These are phyloP conservation scores for Penicillium chermesinum DNA, from an alignment of 495 filamentous ascomycete species.

Conservation along the genomic window DNA sequence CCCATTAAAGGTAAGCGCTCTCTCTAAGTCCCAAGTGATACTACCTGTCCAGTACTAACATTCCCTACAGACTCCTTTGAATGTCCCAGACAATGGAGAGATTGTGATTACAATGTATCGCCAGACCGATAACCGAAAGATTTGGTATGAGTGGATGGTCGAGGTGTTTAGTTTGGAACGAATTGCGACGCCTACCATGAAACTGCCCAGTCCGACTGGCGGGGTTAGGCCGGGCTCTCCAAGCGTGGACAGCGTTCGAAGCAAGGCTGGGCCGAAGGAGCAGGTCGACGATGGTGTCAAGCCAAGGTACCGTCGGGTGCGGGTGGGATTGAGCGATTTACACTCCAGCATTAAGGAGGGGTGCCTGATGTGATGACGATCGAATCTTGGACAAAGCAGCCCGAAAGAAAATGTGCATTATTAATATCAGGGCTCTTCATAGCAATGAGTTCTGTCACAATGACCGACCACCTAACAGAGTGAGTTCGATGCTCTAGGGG, in stretches of 20 bases:
- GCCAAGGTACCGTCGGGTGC: constrained; percentile 58
- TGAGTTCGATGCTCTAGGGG: too few relatives aligned
- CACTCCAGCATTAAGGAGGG: constrained; percentile 87
- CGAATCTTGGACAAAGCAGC: background rate
- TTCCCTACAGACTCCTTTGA: constrained; percentile 65
- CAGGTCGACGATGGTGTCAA: constrained; percentile 16
- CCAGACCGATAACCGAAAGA: constrained; percentile 88
- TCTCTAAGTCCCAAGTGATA: background rate
- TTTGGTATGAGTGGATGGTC: constrained; percentile 98
- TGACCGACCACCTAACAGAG: too few relatives aligned
- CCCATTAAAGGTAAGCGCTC: constrained; percentile 73
- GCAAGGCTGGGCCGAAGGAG: constrained; percentile 17
- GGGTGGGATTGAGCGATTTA: constrained; percentile 75
- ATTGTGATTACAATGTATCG: constrained; percentile 91
- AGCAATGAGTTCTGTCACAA: too few relatives aligned
- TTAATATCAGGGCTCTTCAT: too few relatives aligned
- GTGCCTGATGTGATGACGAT: constrained; percentile 70
- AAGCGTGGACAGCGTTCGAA: constrained; percentile 22
- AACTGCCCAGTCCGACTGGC: constrained; percentile 23
- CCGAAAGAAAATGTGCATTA: too few relatives aligned
- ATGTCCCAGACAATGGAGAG: constrained; percentile 77
- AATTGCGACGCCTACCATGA: constrained; percentile 11
- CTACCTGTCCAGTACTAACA: background rate
- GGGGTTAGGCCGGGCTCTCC: constrained; percentile 30
- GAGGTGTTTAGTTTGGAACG: constrained; percentile 65